These are phyloP conservation scores for Zhuliangozyma blackwelliae DNA, from an alignment of 1,139 yeast species.

Conservation along the genomic window DNA sequence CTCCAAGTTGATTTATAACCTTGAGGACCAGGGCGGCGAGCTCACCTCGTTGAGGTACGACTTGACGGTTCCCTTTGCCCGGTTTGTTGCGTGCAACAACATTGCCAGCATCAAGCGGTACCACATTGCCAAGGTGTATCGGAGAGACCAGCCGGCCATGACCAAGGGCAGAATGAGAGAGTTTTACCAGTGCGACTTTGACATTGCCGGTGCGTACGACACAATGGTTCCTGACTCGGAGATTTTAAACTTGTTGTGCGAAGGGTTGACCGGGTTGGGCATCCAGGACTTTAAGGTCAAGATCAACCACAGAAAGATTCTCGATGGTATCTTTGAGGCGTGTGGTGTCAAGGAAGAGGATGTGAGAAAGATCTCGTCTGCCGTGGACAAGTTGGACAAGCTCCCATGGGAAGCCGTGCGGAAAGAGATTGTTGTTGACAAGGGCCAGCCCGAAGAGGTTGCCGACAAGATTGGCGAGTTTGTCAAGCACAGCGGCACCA, in stretches of 20 bases:
- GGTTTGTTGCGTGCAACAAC: constrained; percentile 93
- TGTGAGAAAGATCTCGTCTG: constrained; percentile 87
- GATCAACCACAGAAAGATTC: constrained; percentile 88
- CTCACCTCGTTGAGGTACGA: constrained; percentile 91
- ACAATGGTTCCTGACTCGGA: constrained; percentile 96
- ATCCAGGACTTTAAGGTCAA: constrained; percentile 86
- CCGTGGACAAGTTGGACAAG: constrained; percentile 94
- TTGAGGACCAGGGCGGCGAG: constrained; percentile 98
- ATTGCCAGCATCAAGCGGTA: constrained; percentile 85
- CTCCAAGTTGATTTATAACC: constrained; percentile 87
- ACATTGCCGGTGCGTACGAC: constrained; percentile 89
- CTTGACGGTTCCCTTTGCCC: constrained; percentile 95
- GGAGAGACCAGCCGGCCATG: constrained; percentile 99
- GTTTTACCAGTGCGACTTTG: constrained; percentile 97
- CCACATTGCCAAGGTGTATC: constrained; percentile 95
- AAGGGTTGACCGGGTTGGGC: constrained; percentile 80
- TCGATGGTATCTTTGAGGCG: constrained; percentile 92
- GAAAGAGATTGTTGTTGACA: constrained; percentile 87
- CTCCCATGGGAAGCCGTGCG: constrained; percentile 92
- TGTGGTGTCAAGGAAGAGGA: constrained; percentile 95
- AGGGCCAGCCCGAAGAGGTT: constrained; percentile 82
- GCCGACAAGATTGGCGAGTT: constrained; percentile 91
- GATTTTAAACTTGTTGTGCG: constrained; percentile 71
- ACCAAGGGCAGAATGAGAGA: constrained; percentile 99
- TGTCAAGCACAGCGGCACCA: constrained; percentile 77